Base-by-base conservation (phyloP, 768 basidiomycete species). In the Russula foetens region DNA sequence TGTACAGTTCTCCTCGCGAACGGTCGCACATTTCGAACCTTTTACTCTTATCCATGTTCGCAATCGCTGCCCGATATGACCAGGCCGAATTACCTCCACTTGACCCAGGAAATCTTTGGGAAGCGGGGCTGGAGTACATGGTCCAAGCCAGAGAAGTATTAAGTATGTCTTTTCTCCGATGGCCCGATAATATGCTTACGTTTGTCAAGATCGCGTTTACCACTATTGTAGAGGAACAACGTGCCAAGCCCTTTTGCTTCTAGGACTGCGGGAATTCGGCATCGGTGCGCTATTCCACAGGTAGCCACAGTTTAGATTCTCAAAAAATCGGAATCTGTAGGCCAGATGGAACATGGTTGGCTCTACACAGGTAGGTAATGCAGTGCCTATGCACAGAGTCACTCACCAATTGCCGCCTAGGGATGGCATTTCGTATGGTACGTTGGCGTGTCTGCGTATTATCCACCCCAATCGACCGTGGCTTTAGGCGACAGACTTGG, bases 251-350 rank as follows among this genome's bases (percentile, higher is more conserved):
- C 71, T 94, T 15, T 76, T 95, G 46, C 79, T 95, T 14, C 72
- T 93, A 14, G 89, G 89, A 0, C 83, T 90, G 69, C 81, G 91
- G 6, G 91, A 94, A 74, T 88, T 92, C 69, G 93, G 93, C 15
- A 85, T 91, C 38, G 90, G 89, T 67, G 77, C 74, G 71, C 47
- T 26, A 19, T 49, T 46, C n/a, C 56, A 48, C 46, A 44, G 8
- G 35, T 31, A 21, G 29, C 19, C n/a, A 51, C 41, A 35, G 39
- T 11, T 33, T 19, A 33, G 24, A 14, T 17, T 9, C 39, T 52
- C 43, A 26, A 41, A 39, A 12, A 23, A 9, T n/a, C 9, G 5
- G n/a, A 17, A 29, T 45, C 7, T 39, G 31, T 62, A 79, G 78
- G 79, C 29, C 75, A 77, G 15, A 90, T 91, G 86, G 86, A 90